These are phyloP conservation scores for Fusarium anguioides DNA, from an alignment of 2,329 filamentous ascomycete genomes.

Conservation along the genomic window DNA sequence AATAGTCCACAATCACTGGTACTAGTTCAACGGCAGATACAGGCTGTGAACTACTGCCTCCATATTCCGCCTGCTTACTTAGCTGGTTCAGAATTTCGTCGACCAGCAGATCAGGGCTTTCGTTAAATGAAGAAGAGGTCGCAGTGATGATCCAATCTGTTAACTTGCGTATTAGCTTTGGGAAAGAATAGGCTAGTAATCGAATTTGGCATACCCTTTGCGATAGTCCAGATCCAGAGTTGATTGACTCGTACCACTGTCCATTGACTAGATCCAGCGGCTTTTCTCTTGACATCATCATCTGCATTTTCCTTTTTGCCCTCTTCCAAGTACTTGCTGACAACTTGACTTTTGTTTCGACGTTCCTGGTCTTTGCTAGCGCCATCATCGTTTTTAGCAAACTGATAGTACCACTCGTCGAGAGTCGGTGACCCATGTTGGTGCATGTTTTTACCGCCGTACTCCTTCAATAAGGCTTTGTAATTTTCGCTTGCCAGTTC, in stretches of 20 bases:
- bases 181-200: not conserved
- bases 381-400: not conserved
- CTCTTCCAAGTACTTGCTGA: not conserved
- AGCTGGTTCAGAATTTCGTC: not conserved
- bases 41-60: not conserved
- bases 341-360: not conserved
- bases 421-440: not conserved
- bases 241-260: not conserved
- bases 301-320: too few species aligned
- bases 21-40: not conserved
- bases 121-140: not conserved
- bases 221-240: slow-evolving; percentile 2
- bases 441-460: not conserved
- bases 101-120: not conserved
- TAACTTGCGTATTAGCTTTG: not conserved
- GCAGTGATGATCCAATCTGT: slow-evolving; percentile 6
- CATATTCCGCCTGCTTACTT: not conserved
- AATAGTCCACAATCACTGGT: not conserved
- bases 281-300: too few species aligned
- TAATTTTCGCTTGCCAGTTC: too few species aligned
- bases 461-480: not conserved
- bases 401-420: slow-evolving; percentile 6
- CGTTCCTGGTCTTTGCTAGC: not conserved
- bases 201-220: not conserved
- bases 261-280: not conserved